Evolutionary conservation across 2,329 filamentous ascomycete species (phyloP), one percentile per base, ranked within the genome.

Genomic region (Diaporthe ilicicola): DNA sequence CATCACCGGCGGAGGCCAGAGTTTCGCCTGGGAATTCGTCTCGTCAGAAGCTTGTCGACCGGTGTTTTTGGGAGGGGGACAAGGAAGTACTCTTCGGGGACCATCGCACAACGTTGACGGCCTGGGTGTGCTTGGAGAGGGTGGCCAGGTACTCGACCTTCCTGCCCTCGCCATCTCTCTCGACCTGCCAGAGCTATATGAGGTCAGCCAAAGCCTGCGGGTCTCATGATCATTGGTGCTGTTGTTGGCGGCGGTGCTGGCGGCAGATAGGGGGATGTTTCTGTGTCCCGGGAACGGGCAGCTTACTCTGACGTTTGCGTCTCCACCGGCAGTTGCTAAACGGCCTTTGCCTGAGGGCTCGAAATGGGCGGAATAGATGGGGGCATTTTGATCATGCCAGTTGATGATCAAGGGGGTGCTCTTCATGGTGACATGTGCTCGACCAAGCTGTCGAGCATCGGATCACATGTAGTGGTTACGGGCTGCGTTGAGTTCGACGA

Each of bases 311-410:
- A 99, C 94, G 84, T 98, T 95, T 81, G 97, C 97, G 83, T 99
- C 96, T 80, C 96, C 96, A 78, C 95, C 96, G 73, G 92, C 95
- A 12, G 96, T 99, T 71, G 96, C 96, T 74, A 99, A 85, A 78
- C 96, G 91, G 67, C 94, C 94, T 82, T 96, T 98, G 74, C 94
- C 94, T 79, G 94, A 89, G 59, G 94, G 94, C 81, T 99, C 95
- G 81, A 98, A 99, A 82, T 98, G 95, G 76, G 94, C 94, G 53
- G 95, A 98, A 85, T 98, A 99, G 81, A 99, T 95, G 71, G 96
- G 96, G 77, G 94, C 91, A 84, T 97, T 97, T 80, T 97, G 94
- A 82, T 98, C 94, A 84, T 99, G 97, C 96, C 96, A 99, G 86
- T 97, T 94, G 84, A 99, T 95, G 80, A 98, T 95, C 76, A 99